Evolutionary conservation across 1,284 basidiomycete genomes (phyloP), one percentile per base, ranked within the genome.

Genomic region (Moesziomyces antarcticus): DNA sequence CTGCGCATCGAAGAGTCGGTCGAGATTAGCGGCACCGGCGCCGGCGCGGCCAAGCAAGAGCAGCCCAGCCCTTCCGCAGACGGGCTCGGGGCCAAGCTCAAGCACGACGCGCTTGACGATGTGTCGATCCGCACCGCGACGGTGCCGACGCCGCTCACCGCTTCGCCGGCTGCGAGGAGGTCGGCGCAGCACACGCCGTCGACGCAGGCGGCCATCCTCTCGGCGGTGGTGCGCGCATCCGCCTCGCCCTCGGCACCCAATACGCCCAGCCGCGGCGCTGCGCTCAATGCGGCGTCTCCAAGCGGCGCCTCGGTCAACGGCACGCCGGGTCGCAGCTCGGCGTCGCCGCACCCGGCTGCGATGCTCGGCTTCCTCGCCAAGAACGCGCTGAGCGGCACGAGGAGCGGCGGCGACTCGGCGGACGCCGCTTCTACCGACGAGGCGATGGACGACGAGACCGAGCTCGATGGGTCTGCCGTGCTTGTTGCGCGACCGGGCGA

Each of bases 281-380:
- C 41, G 0, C 35, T 50, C n/a, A 42, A 33, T 42, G 52, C 41
- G 5, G n/a, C 33, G 18, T 49, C 20, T 4, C 56, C 56, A 5
- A 18, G 44, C 40, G 27, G 41, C 35, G 52, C 49, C 21, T 56
- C 66, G 2, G 37, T 47, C 41, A 53, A 30, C 41, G 63, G 48
- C 20, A 59, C 62, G 21, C 60, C 60, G 2, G 54, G 53, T 9
- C 53, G 58, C 16, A 27, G 54, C 30, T 54, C 48, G 42, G 50
- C 66, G 5, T 53, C 58, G 20, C 55, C 63, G 50, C 51, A 68
- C 20, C 64, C 70, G 11, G 45, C 56, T 14, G 64, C 66, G 21
- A 71, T 71, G 73, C 45, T 75, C n/a, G 73, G 73, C 1, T 75
- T 71, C 50, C 55, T 75, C 22, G 60, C 73, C 37, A 71, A 65